These are phyloP conservation scores for Saccharomyces kudriavzevii DNA, from an alignment of 805 yeast species.

Conservation along the genomic window DNA sequence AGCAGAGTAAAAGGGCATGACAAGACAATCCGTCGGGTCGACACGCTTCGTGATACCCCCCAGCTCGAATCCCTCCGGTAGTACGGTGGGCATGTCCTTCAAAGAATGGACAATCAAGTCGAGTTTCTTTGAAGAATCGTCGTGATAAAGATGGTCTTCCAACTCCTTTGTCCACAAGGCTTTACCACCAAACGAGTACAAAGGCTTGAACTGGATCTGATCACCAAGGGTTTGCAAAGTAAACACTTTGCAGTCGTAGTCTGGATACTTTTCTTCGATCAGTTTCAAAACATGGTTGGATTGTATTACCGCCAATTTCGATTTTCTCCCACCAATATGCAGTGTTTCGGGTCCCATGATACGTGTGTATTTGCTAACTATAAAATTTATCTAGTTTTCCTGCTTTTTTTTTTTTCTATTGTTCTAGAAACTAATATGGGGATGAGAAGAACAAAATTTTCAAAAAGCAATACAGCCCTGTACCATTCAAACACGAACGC, in stretches of 20 bases:
- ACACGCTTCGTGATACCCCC: slow-evolving; percentile 83
- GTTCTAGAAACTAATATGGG: not conserved
- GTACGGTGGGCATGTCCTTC: slow-evolving; percentile 84
- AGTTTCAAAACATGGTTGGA: slow-evolving; percentile 59
- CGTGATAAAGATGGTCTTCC: slow-evolving; percentile 62
- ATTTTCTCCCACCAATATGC: slow-evolving; percentile 80
- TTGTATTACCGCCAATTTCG: slow-evolving; percentile 81
- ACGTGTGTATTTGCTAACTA: not conserved
- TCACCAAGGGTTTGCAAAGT: slow-evolving; percentile 88
- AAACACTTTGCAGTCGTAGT: slow-evolving; percentile 61
- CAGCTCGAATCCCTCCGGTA: slow-evolving; percentile 83
- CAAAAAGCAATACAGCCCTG: not conserved
- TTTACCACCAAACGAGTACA: slow-evolving; percentile 93
- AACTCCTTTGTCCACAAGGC: slow-evolving; percentile 94
- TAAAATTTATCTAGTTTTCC: not conserved
- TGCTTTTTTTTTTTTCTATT: not conserved
- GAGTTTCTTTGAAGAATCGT: slow-evolving; percentile 57
- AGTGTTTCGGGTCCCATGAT: slow-evolving; percentile 10
- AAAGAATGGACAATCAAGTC: slow-evolving; percentile 90
- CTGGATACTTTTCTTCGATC: slow-evolving; percentile 55
- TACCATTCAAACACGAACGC: not conserved
- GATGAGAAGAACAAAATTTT: not conserved
- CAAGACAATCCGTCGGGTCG: slow-evolving; percentile 89
- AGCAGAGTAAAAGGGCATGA: slow-evolving; percentile 59
- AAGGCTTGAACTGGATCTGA: slow-evolving; percentile 72